Evolutionary conservation across 2,329 filamentous ascomycete species (phyloP), one percentile per base, ranked within the genome.

Genomic region (Fusarium sp.): DNA sequence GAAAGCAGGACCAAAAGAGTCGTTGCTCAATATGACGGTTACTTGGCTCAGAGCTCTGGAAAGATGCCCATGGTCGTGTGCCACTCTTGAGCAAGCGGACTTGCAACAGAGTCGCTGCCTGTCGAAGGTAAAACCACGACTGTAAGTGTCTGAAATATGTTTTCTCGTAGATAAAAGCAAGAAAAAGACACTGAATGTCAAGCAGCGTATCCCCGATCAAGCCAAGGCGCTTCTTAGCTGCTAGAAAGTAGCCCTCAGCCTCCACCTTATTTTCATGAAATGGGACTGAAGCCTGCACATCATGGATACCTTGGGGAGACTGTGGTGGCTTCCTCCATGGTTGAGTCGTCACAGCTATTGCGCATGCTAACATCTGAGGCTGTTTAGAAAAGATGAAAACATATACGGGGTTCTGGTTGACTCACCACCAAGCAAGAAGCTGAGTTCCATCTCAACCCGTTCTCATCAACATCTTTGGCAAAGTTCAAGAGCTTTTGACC

Each of bases 111-210:
- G 40, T 34, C 13, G 52, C 61, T 4, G 71, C 73, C 44, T 74
- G 71, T 30, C 75, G 70, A 27, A 75, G 37, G 18, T 70, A 68
- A 30, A 69, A 72, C 64, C 68, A 74, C 10, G 73, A 64, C 27
- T 67, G 57, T 15, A 75, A n/a, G 4, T 70, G 71, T 7, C 73
- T 63, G 3, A 75, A 43, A 9, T 60, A 60, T 36, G 63, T 70
- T 39, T 72, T 75, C 41, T 75, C 72, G 28, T 65, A 74, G 16
- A 75, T 63, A 10, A 58, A 60, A 13, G 74, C 71, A 0, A 73
- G 62, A 13, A 70, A 75, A 4, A 76, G 62, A 34, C 73, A 76
- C 34, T 76, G 74, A 2, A 76, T 76, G 41, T 76, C 74, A 27
- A 62, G 31, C 4, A 76, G 56, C 7, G 59, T 62, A n/a, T 62